Base-by-base conservation (phyloP, 2,329 filamentous ascomycete genomes). In the Calonectria hawksworthii region DNA sequence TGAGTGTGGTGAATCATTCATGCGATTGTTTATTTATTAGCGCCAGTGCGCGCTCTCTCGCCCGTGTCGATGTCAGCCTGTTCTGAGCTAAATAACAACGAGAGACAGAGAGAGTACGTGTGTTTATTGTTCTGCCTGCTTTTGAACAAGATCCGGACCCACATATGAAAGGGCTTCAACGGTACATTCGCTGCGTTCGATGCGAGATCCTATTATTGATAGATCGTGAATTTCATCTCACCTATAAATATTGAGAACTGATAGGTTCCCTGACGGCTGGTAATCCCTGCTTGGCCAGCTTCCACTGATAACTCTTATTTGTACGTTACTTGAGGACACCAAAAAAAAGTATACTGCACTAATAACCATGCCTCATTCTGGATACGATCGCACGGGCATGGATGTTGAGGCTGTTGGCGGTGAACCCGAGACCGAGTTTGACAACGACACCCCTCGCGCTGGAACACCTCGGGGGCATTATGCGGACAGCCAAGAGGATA, bases 361-460 rank as follows among this genome's bases (percentile, higher is more conserved):
- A 9, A 26, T 10, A 38, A 52, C n/a, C 32, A 66, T 74, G 66
- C 56, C 50, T 66, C 59, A 50, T 30, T 36, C 38, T n/a, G 50
- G 38, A 32, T 51, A 70, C 16, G 36, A 61, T n/a, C 28, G 38
- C 41, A 52, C 50, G 0, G 59, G 23, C 9, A 50, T 65, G 18
- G 18, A n/a, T 21, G 6, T n/a, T 14, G 41, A 28, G 8, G 44
- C 47, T n/a, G 14, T 36, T 11, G 28, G 66, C 11, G 32, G 13
- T 21, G 26, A 56, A 11, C 26, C 26, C 7, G 38, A 59, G 14
- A 36, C 10, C 26, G 61, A 23, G 18, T 16, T 34, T 23, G 56
- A 30, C 21, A 56, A 30, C n/a, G 36, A 32, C 28, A 70, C 71
- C 4, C 36, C 71, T 50, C 44, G 71, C 16, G 66, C 66, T n/a